A percentile compares a stretch with the other conserved stretches of the same genome.
These are phyloP conservation scores for Aotearoamyces nothofagi DNA, from an alignment of 2,329 filamentous ascomycete genomes.

Conservation along the genomic window DNA sequence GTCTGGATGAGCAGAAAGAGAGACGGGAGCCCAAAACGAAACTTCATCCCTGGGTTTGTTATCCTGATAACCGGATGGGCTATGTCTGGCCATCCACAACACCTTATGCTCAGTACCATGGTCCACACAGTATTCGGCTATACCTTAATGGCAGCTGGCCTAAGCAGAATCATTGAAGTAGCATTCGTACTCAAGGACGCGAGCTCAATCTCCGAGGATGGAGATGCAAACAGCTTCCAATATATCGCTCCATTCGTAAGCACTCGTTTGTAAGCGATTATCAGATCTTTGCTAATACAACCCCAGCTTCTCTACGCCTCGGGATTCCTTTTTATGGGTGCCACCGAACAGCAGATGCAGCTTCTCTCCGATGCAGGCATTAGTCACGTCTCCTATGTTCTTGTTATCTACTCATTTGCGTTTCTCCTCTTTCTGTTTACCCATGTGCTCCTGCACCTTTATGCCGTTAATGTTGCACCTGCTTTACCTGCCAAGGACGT, in stretches of 20 bases:
- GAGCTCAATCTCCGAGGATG: slow-evolving; percentile 47
- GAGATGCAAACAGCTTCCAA: slow-evolving; percentile 59
- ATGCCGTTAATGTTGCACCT: slow-evolving; percentile 43
- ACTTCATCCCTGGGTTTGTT: slow-evolving; percentile 84
- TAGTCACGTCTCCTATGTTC: slow-evolving; percentile 80
- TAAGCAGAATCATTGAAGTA: slow-evolving; percentile 79
- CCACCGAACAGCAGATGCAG: slow-evolving; percentile 90
- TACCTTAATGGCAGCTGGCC: slow-evolving; percentile 79
- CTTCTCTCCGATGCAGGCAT: slow-evolving; percentile 60
- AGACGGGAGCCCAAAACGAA: slow-evolving; percentile 75
- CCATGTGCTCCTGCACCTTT: slow-evolving; percentile 73
- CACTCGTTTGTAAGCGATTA: slow-evolving; percentile 14
- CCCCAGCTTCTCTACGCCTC: slow-evolving; percentile 74
- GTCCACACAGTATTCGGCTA: slow-evolving; percentile 87
- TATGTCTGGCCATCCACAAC: slow-evolving; percentile 86
- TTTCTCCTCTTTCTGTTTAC: slow-evolving; percentile 86
- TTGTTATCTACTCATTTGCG: slow-evolving; percentile 81
- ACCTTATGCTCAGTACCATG: slow-evolving; percentile 69
- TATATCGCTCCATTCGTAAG: slow-evolving; percentile 56
- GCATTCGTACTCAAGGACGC: slow-evolving; percentile 71
- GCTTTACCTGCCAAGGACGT: slow-evolving; percentile 18
- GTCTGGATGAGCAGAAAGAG: slow-evolving; percentile 82
- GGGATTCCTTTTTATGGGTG: slow-evolving; percentile 94
- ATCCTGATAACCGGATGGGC: slow-evolving; percentile 88
- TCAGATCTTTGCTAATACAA: background rate